A percentile compares a stretch with the other conserved stretches of the same genome.
These are phyloP conservation scores for Apiospora pterosperma DNA, from an alignment of 2,329 filamentous ascomycete species.

Conservation along the genomic window DNA sequence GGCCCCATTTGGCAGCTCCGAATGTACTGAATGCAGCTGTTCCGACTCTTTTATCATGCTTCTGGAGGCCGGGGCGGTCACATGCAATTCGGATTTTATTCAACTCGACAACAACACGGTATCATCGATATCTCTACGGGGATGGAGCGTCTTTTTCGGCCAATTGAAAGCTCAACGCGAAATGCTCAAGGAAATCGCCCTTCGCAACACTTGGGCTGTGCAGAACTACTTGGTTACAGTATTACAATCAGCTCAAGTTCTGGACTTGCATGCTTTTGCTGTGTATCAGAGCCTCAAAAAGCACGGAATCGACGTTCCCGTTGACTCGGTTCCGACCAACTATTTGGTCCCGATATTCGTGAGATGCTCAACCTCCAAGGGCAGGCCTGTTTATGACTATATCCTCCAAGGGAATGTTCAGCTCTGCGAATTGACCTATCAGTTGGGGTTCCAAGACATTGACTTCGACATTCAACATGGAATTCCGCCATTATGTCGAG, in stretches of 20 bases:
- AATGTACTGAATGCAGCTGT: background rate
- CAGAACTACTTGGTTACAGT: background rate
- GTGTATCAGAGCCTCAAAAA: background rate
- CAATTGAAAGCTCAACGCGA: background rate
- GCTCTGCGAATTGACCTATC: background rate
- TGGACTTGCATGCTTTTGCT: background rate
- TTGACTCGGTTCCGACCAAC: background rate
- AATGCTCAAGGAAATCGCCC: background rate
- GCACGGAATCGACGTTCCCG: background rate
- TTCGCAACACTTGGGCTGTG: background rate
- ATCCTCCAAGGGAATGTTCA: background rate
- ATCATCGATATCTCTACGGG: background rate
- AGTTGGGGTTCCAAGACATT: background rate
- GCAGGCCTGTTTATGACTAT: background rate
- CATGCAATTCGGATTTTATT: background rate
- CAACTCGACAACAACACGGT: rapidly evolving
- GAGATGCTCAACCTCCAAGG: background rate
- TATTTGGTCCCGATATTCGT: background rate
- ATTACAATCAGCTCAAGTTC: background rate
- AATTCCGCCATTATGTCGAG: background rate
- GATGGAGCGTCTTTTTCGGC: background rate
- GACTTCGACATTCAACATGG: background rate
- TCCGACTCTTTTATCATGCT: background rate
- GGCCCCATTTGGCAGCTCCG: background rate
- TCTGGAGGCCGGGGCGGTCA: background rate